Conservation (phyloP, 2,329 filamentous ascomycete species). For the Didymella exigua region DNA sequence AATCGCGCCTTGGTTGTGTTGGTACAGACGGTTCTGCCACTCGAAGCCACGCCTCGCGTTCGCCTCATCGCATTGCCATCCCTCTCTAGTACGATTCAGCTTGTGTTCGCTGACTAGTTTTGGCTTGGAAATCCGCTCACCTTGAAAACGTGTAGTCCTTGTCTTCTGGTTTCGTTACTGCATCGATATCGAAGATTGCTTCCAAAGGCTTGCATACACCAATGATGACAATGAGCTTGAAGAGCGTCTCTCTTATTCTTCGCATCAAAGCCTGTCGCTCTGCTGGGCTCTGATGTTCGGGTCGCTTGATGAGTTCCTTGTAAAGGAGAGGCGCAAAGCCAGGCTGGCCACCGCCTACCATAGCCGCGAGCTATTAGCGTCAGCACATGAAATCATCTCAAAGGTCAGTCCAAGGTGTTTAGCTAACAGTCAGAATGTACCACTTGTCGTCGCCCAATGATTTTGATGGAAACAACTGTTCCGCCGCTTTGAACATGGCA, state of each 20-base stretch:
- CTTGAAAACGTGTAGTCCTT: constrained; percentile 51
- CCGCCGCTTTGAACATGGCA: constrained; percentile 50
- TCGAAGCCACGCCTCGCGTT: constrained; percentile 59
- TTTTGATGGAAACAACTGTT: constrained; percentile 52
- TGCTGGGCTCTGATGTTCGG: constrained; percentile 52
- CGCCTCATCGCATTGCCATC: constrained; percentile 63
- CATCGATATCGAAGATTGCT: constrained; percentile 61
- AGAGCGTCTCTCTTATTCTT: constrained; percentile 61
- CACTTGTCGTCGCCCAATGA: constrained; percentile 53
- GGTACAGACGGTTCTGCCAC: constrained; percentile 65
- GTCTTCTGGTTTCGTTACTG: constrained; percentile 61
- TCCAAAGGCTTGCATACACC: constrained; percentile 69
- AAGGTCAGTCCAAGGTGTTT: neutral
- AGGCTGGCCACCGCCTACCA: constrained; percentile 58
- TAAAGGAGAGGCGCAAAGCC: constrained; percentile 61
- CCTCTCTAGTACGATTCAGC: constrained; percentile 46
- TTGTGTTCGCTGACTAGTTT: neutral
- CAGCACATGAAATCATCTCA: neutral
- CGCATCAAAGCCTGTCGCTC: constrained; percentile 57
- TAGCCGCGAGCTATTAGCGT: constrained; percentile 44
- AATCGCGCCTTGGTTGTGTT: constrained; percentile 53
- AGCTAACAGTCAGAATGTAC: constrained; percentile 52
- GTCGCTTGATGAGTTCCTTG: constrained; percentile 58
- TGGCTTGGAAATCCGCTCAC: constrained; percentile 7
- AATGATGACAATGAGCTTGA: constrained; percentile 63